Conservation (phyloP, 805 yeast genomes). For the Grigorovia yakushimaensis region DNA sequence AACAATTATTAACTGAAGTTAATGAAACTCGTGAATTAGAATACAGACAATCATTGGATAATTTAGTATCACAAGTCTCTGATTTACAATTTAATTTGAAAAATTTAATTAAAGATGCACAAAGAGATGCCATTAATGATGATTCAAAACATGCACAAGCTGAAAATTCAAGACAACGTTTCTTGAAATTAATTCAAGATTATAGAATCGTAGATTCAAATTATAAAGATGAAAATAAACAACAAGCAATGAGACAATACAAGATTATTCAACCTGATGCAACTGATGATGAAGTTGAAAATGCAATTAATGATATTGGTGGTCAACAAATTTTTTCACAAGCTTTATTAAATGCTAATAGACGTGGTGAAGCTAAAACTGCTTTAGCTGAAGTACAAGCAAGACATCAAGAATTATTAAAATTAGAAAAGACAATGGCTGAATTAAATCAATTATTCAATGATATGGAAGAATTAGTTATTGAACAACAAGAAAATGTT, state of each 20-base stretch:
- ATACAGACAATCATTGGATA: conserved; percentile 67
- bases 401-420: conserved; percentile 89
- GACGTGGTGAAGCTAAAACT: conserved; percentile 91
- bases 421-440: conserved; percentile 90
- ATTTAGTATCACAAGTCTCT: conserved; percentile 66
- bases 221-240: conserved; percentile 73
- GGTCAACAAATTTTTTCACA: conserved; percentile 91
- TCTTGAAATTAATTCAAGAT: conserved; percentile 76
- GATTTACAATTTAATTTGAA: conserved; percentile 69
- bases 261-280: conserved; percentile 83
- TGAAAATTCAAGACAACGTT: conserved; percentile 75
- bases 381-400: conserved; percentile 93
- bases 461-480: conserved; percentile 93
- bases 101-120: conserved; percentile 65
- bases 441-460: conserved; percentile 90
- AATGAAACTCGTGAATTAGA: conserved; percentile 60
- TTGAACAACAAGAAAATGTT: conserved; percentile 86
- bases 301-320: conserved; percentile 74
- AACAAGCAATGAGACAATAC: conserved; percentile 88
- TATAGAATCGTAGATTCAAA: conserved; percentile 80
- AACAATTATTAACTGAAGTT: conserved; percentile 60
- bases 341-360: conserved; percentile 76
- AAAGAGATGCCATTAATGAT: conserved; percentile 60
- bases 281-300: conserved; percentile 70
- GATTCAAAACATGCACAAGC: conserved; percentile 82